Conservation (phyloP, 2,329 filamentous ascomycete genomes). For the Xylogone sp. region DNA sequence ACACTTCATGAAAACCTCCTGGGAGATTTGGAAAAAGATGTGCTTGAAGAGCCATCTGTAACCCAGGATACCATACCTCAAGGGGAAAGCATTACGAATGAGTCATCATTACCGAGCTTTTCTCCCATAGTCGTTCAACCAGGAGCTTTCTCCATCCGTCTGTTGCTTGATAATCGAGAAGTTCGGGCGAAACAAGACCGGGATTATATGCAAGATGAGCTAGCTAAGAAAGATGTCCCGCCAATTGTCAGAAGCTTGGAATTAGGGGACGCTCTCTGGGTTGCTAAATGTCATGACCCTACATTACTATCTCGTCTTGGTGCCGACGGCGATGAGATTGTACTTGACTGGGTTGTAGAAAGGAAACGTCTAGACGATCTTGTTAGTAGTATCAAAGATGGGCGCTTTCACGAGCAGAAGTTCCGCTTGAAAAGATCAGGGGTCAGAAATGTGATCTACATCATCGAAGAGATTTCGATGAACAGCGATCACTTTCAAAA, state of each 20-base stretch:
- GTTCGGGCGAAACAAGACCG: slow-evolving; percentile 68
- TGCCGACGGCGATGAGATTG: slow-evolving; percentile 63
- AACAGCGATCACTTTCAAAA: slow-evolving; percentile 48
- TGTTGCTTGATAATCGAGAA: slow-evolving; percentile 73
- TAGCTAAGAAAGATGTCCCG: slow-evolving; percentile 60
- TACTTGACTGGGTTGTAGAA: slow-evolving; percentile 78
- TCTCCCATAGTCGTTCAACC: slow-evolving; percentile 59
- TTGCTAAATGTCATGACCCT: slow-evolving; percentile 66
- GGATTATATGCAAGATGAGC: slow-evolving; percentile 72
- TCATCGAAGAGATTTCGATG: slow-evolving; percentile 70
- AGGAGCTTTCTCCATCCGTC: slow-evolving; percentile 65
- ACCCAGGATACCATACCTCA: slow-evolving; percentile 16
- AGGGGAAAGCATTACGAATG: slow-evolving; percentile 15
- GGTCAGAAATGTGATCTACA: slow-evolving; percentile 72
- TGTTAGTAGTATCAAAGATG: slow-evolving; percentile 76
- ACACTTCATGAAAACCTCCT: background rate
- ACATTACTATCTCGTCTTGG: slow-evolving; percentile 52
- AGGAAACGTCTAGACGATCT: slow-evolving; percentile 78
- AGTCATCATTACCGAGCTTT: slow-evolving; percentile 33
- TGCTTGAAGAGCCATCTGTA: background rate
- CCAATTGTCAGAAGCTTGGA: slow-evolving; percentile 67
- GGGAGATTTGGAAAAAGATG: background rate
- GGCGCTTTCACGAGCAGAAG: slow-evolving; percentile 80
- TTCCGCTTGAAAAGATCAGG: slow-evolving; percentile 72
- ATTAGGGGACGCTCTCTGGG: slow-evolving; percentile 74